A percentile compares a stretch with the other conserved stretches of the same genome.
phyloP scores from a whole-genome alignment of 2,329 filamentous ascomycete species.

The Aotearoamyces nothofagi region DNA sequence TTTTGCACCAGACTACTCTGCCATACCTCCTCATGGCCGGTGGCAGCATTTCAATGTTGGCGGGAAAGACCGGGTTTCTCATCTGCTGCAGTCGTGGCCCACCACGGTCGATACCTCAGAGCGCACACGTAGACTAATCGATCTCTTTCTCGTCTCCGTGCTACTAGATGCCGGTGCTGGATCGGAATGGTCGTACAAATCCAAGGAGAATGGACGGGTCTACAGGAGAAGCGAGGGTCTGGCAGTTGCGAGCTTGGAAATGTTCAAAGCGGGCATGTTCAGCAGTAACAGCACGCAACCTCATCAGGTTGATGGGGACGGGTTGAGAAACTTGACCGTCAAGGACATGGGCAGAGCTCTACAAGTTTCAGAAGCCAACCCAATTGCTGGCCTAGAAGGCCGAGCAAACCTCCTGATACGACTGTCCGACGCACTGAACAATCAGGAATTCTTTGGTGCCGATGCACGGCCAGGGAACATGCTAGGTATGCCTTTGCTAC shows the following conservation, averaged over 20 bases:
- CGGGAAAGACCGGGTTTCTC: constrained; percentile 29
- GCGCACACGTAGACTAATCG: constrained; percentile 35
- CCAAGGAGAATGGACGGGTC: constrained; percentile 20
- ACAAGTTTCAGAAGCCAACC: constrained; percentile 28
- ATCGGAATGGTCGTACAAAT: constrained; percentile 30
- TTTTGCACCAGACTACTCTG: constrained; percentile 21
- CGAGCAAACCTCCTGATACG: constrained; percentile 25
- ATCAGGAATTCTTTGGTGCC: constrained; percentile 25
- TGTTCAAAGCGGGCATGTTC: constrained; percentile 30
- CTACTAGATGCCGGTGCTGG: constrained; percentile 39
- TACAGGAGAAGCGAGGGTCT: constrained; percentile 33
- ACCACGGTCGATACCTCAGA: constrained; percentile 27
- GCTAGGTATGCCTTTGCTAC: constrained; percentile 23
- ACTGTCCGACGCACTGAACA: constrained; percentile 25
- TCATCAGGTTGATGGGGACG: constrained; percentile 61
- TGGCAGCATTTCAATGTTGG: constrained; percentile 51
- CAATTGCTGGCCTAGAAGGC: constrained; percentile 28
- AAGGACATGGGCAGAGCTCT: constrained; percentile 23
- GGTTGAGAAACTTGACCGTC: constrained; percentile 20
- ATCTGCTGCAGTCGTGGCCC: constrained; percentile 30
- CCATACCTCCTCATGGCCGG: constrained; percentile 26
- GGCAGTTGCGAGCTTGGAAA: constrained; percentile 32
- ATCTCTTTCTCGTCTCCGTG: constrained; percentile 46
- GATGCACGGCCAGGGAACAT: constrained; percentile 30
- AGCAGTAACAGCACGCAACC: constrained; percentile 70